Evolutionary conservation across 768 basidiomycete species (phyloP).

Genomic region (Grammothele lineata): DNA sequence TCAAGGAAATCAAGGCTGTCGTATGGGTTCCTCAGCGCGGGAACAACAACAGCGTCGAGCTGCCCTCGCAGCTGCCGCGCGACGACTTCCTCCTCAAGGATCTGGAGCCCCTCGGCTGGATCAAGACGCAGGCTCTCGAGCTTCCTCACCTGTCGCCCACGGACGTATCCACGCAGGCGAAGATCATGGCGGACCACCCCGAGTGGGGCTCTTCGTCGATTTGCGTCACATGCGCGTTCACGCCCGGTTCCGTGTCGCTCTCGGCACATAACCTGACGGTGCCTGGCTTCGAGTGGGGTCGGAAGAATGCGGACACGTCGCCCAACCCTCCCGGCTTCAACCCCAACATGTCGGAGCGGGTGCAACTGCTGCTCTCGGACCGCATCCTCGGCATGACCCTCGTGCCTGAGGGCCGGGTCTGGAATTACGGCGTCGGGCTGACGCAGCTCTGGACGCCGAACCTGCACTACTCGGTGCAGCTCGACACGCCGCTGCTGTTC

Average conservation of each 20-base stretch:
- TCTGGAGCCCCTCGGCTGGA: conserved; percentile 91
- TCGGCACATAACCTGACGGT: conserved; percentile 89
- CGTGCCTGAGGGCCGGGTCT: conserved; percentile 89
- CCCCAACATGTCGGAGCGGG: conserved; percentile 97
- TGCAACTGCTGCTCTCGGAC: conserved; percentile 90
- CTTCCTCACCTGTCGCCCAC: conserved; percentile 88
- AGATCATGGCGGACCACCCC: conserved; percentile 93
- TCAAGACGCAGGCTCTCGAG: conserved; percentile 95
- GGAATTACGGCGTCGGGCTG: conserved; percentile 95
- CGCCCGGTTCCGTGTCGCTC: conserved; percentile 94
- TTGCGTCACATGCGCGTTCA: conserved; percentile 93
- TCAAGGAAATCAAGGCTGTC: conserved; percentile 97
- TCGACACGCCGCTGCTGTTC: conserved; percentile 93
- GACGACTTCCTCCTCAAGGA: conserved; percentile 96
- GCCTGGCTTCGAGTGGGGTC: conserved; percentile 96
- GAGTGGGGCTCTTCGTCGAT: conserved; percentile 94
- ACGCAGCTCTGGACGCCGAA: conserved; percentile 88
- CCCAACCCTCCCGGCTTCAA: conserved; percentile 91
- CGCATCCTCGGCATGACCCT: conserved; percentile 94
- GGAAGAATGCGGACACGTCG: conserved; percentile 87
- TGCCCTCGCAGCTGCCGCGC: conserved; percentile 85
- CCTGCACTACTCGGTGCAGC: conserved; percentile 73
- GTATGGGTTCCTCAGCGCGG: conserved; percentile 98
- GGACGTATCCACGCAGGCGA: conserved; percentile 92
- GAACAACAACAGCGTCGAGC: conserved; percentile 90